These are phyloP conservation scores for Citrus reticulata DNA, from an alignment of 345 rosid species.

Conservation along the genomic window DNA sequence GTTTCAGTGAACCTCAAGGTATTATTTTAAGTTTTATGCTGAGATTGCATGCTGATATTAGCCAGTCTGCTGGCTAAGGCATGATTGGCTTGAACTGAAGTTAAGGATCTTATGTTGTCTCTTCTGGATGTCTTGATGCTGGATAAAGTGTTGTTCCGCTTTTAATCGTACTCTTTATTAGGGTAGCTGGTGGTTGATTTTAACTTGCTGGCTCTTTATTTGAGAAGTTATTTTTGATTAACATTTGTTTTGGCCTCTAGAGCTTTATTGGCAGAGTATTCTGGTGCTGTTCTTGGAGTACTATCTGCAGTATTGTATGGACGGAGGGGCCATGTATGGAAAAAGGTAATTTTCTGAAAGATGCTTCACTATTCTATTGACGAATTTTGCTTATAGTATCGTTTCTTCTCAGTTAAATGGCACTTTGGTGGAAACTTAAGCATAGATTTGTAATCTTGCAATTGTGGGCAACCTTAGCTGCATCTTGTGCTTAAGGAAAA, in stretches of 20 bases:
- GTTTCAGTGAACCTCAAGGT: not conserved
- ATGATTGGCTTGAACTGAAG: not conserved
- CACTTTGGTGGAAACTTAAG: not conserved
- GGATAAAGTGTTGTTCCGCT: not conserved
- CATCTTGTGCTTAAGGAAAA: not conserved
- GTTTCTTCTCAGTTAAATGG: not conserved
- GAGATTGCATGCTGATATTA: not conserved
- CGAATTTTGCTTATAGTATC: not conserved
- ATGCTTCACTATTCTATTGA: not conserved
- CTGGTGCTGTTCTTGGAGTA: constrained; percentile 98
- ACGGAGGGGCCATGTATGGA: constrained; percentile 68
- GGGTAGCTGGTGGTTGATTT: not conserved
- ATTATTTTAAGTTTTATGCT: not conserved
- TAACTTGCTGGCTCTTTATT: not conserved
- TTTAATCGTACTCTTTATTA: not conserved
- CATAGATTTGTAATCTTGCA: not conserved
- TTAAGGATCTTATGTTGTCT: not conserved
- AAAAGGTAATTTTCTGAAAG: constrained; percentile 56
- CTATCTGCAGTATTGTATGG: constrained; percentile 90
- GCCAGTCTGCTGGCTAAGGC: not conserved
- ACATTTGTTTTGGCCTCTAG: constrained; percentile 34
- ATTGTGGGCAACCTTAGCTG: not conserved
- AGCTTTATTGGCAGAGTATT: constrained; percentile 90
- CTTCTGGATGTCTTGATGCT: not conserved
- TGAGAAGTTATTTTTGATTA: not conserved